Evolutionary conservation across 768 basidiomycete genomes (phyloP).

Genomic region (Lactarius sp.): DNA sequence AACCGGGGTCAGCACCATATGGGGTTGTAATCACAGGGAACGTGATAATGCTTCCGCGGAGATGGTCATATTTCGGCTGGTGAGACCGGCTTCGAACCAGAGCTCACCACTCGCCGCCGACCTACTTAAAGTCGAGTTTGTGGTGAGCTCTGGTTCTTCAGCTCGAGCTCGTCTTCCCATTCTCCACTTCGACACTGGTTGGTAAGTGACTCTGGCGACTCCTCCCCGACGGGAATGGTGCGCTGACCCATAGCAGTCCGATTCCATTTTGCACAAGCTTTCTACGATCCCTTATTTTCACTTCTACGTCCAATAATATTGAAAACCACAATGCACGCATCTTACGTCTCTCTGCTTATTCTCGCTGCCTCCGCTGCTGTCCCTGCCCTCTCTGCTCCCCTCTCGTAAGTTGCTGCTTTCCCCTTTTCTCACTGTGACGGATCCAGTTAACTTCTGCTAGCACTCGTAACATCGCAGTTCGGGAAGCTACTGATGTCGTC

Average conservation of each 20-base stretch:
- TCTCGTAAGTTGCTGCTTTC: neutral
- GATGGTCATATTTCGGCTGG: too few relatives aligned
- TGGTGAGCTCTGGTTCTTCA: neutral
- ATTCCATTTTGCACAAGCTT: neutral
- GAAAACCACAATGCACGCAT: constrained; percentile 1
- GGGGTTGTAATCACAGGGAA: too few relatives aligned
- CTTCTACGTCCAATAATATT: neutral
- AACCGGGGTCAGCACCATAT: too few relatives aligned
- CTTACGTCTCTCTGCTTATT: neutral
- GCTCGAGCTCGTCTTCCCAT: neutral
- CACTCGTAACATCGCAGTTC: neutral
- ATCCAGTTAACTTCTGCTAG: neutral
- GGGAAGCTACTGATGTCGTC: neutral
- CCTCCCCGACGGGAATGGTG: too few relatives aligned
- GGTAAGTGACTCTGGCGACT: neutral
- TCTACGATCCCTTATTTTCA: neutral
- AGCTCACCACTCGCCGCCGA: too few relatives aligned
- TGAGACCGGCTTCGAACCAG: too few relatives aligned
- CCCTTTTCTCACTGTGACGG: neutral
- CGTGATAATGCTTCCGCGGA: too few relatives aligned
- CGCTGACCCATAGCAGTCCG: neutral
- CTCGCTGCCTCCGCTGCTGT: neutral
- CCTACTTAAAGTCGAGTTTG: neutral
- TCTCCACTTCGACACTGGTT: neutral
- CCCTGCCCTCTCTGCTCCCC: constrained; percentile 2